phyloP scores from a whole-genome alignment of 305 asterid species.

The Fraxinus sp. region DNA sequence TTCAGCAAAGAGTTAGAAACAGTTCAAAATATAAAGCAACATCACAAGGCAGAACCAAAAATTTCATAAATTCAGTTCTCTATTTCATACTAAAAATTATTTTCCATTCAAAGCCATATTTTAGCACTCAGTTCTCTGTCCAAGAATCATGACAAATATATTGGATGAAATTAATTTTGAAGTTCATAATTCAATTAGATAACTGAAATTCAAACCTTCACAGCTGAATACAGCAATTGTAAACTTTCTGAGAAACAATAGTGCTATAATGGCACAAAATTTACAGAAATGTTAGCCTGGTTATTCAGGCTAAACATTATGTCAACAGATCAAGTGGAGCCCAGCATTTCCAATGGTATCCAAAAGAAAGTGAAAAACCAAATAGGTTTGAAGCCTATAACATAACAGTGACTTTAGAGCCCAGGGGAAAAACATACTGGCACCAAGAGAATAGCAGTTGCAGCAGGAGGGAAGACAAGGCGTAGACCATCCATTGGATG shows the following conservation, averaged over 20 bases:
- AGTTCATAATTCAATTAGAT: neutral
- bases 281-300: neutral
- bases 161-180: neutral
- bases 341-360: neutral
- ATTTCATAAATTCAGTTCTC: neutral
- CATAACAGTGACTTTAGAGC: neutral
- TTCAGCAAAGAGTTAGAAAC: neutral
- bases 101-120: neutral
- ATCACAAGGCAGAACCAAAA: neutral
- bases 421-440: neutral
- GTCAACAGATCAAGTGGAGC: neutral
- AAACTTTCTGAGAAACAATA: neutral
- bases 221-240: neutral
- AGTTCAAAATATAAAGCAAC: neutral
- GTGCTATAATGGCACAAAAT: neutral
- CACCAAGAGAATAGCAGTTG: neutral
- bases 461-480: neutral
- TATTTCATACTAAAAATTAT: neutral
- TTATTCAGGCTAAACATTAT: neutral
- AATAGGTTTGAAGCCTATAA: neutral
- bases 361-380: neutral
- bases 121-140: neutral
- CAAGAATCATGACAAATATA: neutral
- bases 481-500: constrained; percentile 77
- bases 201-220: neutral